Base-by-base conservation (phyloP, 768 basidiomycete species). In the Calocybe gangraenosa region DNA sequence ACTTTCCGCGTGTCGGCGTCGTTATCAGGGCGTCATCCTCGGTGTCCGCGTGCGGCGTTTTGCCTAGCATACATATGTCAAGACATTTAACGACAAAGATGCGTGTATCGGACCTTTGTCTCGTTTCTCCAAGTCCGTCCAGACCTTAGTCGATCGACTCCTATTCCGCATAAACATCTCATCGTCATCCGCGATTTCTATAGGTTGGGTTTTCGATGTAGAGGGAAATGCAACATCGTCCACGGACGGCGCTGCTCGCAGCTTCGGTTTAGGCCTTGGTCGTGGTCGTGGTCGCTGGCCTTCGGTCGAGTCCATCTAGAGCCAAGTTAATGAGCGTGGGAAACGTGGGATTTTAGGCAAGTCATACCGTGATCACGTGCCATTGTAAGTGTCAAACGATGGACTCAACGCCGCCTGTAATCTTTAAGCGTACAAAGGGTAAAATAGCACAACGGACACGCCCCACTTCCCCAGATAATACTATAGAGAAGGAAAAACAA, bases 141-240 rank as follows among this genome's bases (percentile, higher is more conserved):
- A 87, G 2, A 73, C 66, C 41, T 73, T 65, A 3, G 68, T 58
- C 3, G 77, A 76, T 40, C 84, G 69, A 47, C 74, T 74, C 35
- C 65, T 69, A 58, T 88, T 91, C 40, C 76, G 76, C 55, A 88
- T 75, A 53, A 89, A 90, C 61, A 78, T 68, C 13, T 76, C 78
- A 60, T 90, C 86, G 40, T 78, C 78, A 46, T 87, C 82, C 9
- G 75, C 60, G 17, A 67, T 62, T 38, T 65, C 61, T 15, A 58
- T 61, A 35, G 40, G 47, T 46, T 36, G 41, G 46, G 38, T 38
- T 58, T 25, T 47, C 32, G 54, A 46, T 8, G 63, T 50, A 21
- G 61, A 56, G 32, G 60, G 36, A 6, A 31, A 51, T 7, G 60
- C 42, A 42, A 49, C 37, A 25, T 42, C 40, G 18, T 53, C 45